Conservation (phyloP, 192 early-diverging fungal species). For the Entomortierella beljakovae region DNA sequence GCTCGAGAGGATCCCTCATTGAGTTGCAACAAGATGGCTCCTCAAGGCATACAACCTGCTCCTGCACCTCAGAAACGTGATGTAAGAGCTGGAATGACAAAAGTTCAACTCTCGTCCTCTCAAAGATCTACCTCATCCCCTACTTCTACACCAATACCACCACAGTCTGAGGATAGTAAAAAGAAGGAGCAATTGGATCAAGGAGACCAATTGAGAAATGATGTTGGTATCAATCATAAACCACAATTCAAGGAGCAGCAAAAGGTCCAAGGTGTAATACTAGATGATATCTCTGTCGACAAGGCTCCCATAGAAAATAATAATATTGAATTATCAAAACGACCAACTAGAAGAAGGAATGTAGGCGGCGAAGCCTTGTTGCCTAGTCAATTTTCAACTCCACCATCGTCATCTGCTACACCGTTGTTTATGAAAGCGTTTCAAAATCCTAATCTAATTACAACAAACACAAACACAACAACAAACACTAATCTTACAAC, state of each 20-base stretch:
- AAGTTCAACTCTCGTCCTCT: slow-evolving; percentile 21
- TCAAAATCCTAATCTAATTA: slow-evolving; percentile 6
- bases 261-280: too few species aligned
- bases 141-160: slow-evolving; percentile 14
- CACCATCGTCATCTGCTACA: background rate
- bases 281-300: background rate
- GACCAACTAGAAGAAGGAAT: slow-evolving; percentile 32
- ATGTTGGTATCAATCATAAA: background rate
- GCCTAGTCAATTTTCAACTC: slow-evolving; percentile 30
- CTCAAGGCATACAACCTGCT: slow-evolving; percentile 25
- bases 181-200: background rate
- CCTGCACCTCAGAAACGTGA: slow-evolving; percentile 25
- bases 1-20: slow-evolving; percentile 40
- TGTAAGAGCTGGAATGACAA: slow-evolving; percentile 28
- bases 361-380: background rate
- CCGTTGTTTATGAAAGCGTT: slow-evolving; percentile 38
- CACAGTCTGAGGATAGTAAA: background rate
- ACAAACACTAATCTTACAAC: background rate
- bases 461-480: background rate
- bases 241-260: background rate
- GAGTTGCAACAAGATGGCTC: slow-evolving; percentile 47
- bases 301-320: background rate
- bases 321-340: slow-evolving; percentile 7
- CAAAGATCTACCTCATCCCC: background rate
- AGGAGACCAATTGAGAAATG: background rate